Evolutionary conservation across 345 rosid genomes (phyloP), one percentile per base, ranked within the genome.

Genomic region (Garcia nutans): DNA sequence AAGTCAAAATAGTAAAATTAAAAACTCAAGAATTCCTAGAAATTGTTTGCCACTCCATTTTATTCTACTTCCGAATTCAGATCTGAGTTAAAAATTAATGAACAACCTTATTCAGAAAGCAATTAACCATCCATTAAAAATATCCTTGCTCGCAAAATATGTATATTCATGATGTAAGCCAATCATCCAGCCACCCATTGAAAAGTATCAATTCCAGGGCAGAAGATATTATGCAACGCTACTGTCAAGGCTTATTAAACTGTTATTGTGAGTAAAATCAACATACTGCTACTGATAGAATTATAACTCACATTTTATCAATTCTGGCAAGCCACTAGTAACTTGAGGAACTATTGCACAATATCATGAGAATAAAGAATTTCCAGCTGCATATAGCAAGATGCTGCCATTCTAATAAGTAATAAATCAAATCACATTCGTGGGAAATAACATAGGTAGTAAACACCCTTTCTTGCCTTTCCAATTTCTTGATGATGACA

Each of bases 281-380:
- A 44, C n/a, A 23, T 44, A 47, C 16, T 57, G 59, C 17, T 2
- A 31, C 23, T 75, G n/a, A 24, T 13, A 65, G 31, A 57, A 5
- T 47, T 15, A 56, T 77, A 50, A 55, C n/a, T 56, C 31, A 23
- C 9, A 13, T 67, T 65, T 56, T 9, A 44, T 42, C n/a, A 52
- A 42, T 26, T 4, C 6, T 22, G 61, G 23, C 15, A 56, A 75
- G 69, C 24, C 58, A 13, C 62, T 49, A 28, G 59, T n/a, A 57
- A 50, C 20, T 5, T 15, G 37, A 28, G 33, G 62, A 59, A 64
- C 56, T 68, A 42, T 58, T 59, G 10, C 65, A 23, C 20, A n/a
- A 72, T 22, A n/a, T 55, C n/a, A 71, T 19, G 65, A 10, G 49
- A 71, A 37, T n/a, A 22, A 37, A 37, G 65, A 62, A 62, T 63